Conservation (phyloP, 176 grass and related monocot genomes). For the Triticum urartu region DNA sequence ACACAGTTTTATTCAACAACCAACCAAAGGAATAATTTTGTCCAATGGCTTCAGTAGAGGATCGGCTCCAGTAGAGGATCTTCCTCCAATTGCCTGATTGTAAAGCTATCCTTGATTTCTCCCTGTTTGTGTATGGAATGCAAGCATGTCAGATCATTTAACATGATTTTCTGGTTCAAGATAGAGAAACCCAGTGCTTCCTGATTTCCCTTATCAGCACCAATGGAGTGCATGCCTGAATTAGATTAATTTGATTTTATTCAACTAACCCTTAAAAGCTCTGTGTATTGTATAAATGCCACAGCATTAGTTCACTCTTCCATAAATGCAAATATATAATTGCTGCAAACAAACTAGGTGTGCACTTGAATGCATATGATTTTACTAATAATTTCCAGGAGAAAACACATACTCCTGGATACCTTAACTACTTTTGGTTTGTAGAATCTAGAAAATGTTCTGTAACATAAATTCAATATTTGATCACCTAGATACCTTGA, state of each 20-base stretch:
- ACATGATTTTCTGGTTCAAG: not conserved
- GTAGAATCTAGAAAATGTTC: not conserved
- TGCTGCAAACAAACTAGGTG: not conserved
- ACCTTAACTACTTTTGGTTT: not conserved
- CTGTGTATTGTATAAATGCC: too few species aligned
- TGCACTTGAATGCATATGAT: not conserved
- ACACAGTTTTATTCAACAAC: not conserved
- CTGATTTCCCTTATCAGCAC: not conserved
- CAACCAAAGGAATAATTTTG: constrained; percentile 71
- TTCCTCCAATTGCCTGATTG: constrained; percentile 73
- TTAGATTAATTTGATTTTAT: not conserved
- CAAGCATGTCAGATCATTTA: constrained; percentile 3
- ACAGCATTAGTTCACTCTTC: not conserved
- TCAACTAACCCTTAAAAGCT: not conserved
- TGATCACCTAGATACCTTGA: not conserved
- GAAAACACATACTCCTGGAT: not conserved
- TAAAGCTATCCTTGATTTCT: constrained; percentile 69
- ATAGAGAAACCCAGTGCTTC: not conserved
- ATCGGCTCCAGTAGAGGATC: constrained; percentile 83
- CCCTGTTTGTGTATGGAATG: constrained; percentile 41
- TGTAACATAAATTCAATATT: not conserved
- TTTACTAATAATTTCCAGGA: not conserved
- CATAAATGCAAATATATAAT: not conserved
- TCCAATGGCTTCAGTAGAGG: constrained; percentile 75
- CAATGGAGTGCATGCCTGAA: not conserved